These are phyloP conservation scores for Stenocarpella maydis DNA, from an alignment of 2,329 filamentous ascomycete genomes.

Conservation along the genomic window DNA sequence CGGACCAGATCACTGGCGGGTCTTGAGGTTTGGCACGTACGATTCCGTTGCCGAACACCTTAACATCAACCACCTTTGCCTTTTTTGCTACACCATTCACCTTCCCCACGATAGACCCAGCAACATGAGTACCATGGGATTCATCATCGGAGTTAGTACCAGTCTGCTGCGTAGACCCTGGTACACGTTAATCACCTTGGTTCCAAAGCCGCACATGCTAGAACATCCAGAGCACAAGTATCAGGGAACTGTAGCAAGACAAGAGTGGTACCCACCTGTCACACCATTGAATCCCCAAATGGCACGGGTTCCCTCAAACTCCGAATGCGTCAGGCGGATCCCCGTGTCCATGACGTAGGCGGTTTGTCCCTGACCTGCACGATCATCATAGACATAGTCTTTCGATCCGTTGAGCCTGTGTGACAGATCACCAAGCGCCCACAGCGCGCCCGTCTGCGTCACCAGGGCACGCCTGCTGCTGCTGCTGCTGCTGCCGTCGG, in stretches of 20 bases:
- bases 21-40: neutral
- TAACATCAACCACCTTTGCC: conserved; percentile 5
- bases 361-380: conserved; percentile 11
- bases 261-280: too few species aligned
- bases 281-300: conserved; percentile 11
- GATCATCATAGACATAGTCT: conserved; percentile 12
- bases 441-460: neutral
- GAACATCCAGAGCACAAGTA: too few species aligned
- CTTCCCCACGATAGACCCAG: conserved; percentile 13
- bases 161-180: neutral
- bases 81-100: conserved; percentile 13
- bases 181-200: too few species aligned
- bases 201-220: too few species aligned
- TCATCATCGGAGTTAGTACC: conserved; percentile 12
- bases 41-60: neutral
- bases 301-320: conserved; percentile 4
- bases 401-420: conserved; percentile 7
- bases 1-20: neutral
- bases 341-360: conserved; percentile 7
- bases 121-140: conserved; percentile 9
- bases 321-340: neutral
- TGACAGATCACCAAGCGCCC: conserved; percentile 2
- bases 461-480: neutral
- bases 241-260: too few species aligned
- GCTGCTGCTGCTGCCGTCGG: neutral